Evolutionary conservation across 768 basidiomycete genomes (phyloP), one percentile per base, ranked within the genome.

Genomic region (Lentinula aciculospora): DNA sequence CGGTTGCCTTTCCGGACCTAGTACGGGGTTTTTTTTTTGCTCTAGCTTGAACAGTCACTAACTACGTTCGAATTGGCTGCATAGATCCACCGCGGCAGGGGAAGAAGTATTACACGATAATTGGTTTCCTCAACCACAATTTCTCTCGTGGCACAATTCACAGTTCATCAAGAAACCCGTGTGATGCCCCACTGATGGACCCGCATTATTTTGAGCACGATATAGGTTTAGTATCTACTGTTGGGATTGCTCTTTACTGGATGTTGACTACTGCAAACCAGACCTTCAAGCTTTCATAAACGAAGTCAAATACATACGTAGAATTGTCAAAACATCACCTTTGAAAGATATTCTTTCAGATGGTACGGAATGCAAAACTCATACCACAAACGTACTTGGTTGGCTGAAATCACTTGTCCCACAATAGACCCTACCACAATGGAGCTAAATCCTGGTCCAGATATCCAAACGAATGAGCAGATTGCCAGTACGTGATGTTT

Each of bases 91-190:
- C 74, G 0, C 70, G 69, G 56, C 61, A 70, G 0, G 75, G 74
- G 1, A 78, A 77, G 62, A 70, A 66, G 19, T 82, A 82, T 61
- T 45, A 77, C 23, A 73, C 76, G 0, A 42, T 81, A 15, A 48
- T 69, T 4, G 64, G 62, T 5, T 68, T 70, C 0, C 61, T 72
- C n/a, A 77, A 78, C 55, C 76, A 82, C 49, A 71, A 71, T 1
- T 73, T 80, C 60, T 79, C 77, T 9, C 67, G 80, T 12, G 81
- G 82, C 1, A 72, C 76, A 0, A 76, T 83, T 57, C 75, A 76
- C 47, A 63, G 64, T n/a, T 64, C 51, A 31, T 71, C 66, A 19
- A 63, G 61, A 21, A 70, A 77, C 58, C 73, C 76, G 4, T 50
- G 53, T 3, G 69, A 65, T n/a, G 39, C 68, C 54, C 75, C 76